A percentile compares a stretch with the other conserved stretches of the same genome.
Evolutionary conservation across 805 yeast species (phyloP).

Genomic region (Saccharomycopsis sp.): DNA sequence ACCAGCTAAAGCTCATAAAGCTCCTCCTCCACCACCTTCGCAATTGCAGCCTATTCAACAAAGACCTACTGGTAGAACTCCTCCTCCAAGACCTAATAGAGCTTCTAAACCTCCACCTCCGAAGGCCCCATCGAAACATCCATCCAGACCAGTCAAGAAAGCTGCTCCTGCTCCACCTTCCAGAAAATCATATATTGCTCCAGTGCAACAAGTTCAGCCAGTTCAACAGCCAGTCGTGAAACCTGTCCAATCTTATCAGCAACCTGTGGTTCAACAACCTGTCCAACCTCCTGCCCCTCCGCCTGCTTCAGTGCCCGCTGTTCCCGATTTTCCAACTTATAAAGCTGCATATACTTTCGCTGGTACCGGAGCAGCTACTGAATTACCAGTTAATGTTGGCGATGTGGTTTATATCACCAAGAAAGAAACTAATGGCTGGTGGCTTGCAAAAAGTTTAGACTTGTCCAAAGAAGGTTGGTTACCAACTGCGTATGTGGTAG

Average conservation of each 20-base stretch:
- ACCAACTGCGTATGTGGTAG: constrained; percentile 81
- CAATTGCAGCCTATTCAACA: constrained; percentile 16
- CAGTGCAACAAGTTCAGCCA: constrained; percentile 13
- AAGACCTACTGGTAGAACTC: background rate
- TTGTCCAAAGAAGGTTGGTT: constrained; percentile 91
- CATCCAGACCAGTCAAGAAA: constrained; percentile 21
- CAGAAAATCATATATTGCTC: background rate
- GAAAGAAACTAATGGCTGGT: constrained; percentile 88
- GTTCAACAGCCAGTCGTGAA: constrained; percentile 9
- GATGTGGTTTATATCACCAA: constrained; percentile 62
- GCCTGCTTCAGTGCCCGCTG: constrained; percentile 51
- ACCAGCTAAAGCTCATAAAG: constrained; percentile 15
- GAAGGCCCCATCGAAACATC: constrained; percentile 19
- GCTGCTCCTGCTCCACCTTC: constrained; percentile 30
- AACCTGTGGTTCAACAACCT: constrained; percentile 20
- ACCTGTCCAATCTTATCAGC: constrained; percentile 1
- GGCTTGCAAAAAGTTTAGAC: constrained; percentile 69
- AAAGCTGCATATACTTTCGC: constrained; percentile 83
- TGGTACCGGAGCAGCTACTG: constrained; percentile 77
- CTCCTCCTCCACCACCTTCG: constrained; percentile 22
- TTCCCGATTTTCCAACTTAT: constrained; percentile 65
- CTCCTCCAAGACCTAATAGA: constrained; percentile 16
- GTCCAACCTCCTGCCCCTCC: constrained; percentile 61
- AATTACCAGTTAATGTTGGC: constrained; percentile 67
- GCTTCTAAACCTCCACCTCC: constrained; percentile 21